Conservation (phyloP, 2,329 filamentous ascomycete species). For the Aspergillus fructus region DNA sequence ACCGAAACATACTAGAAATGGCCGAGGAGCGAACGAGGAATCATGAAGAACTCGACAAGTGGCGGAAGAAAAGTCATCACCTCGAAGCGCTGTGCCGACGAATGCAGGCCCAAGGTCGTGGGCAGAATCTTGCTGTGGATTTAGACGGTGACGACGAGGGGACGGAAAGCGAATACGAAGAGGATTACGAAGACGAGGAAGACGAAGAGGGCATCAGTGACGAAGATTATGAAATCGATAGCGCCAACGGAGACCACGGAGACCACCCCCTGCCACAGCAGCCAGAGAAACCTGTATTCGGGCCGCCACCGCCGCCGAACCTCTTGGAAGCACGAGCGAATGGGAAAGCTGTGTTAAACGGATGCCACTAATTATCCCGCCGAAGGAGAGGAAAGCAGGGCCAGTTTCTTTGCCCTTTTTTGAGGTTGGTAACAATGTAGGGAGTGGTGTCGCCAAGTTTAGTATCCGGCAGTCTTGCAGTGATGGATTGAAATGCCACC, state of each 20-base stretch:
- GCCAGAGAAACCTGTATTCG: conserved; percentile 45
- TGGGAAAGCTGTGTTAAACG: conserved; percentile 46
- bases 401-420: background rate
- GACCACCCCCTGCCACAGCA: conserved; percentile 25
- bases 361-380: conserved; percentile 29
- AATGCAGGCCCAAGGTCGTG: conserved; percentile 92
- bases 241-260: conserved; percentile 27
- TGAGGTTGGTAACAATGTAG: background rate
- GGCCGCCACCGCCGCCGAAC: conserved; percentile 52
- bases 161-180: conserved; percentile 52
- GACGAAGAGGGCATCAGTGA: conserved; percentile 63
- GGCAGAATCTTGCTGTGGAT: conserved; percentile 63
- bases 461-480: background rate
- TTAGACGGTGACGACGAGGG: conserved; percentile 52
- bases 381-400: background rate
- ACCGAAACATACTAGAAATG: conserved; percentile 95
- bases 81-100: conserved; percentile 92
- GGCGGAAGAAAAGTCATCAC: conserved; percentile 83
- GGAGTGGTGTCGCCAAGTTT: background rate
- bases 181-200: conserved; percentile 64
- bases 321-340: conserved; percentile 48
- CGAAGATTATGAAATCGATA: conserved; percentile 51
- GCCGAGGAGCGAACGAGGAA: conserved; percentile 83
- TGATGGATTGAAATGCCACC: background rate
- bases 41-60: conserved; percentile 73